phyloP scores from a whole-genome alignment of 2,329 filamentous ascomycete genomes.

The Stylonectria norvegica region DNA sequence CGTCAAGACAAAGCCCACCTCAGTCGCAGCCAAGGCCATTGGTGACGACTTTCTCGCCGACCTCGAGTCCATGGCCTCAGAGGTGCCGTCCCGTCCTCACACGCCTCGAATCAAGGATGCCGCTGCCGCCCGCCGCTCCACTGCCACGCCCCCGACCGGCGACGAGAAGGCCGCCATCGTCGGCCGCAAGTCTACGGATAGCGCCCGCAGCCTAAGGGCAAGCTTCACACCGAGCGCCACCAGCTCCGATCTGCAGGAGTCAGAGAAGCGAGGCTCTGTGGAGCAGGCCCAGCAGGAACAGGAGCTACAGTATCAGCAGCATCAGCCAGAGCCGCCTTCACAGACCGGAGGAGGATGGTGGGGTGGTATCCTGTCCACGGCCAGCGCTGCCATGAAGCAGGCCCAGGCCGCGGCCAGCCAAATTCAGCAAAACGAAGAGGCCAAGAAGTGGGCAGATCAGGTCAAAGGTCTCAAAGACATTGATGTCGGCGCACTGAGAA shows the following conservation, averaged over 20 bases:
- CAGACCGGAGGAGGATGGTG: slow-evolving; percentile 72
- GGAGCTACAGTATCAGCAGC: slow-evolving; percentile 19
- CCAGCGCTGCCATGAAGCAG: slow-evolving; percentile 82
- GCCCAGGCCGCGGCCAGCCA: slow-evolving; percentile 92
- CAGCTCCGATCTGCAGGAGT: slow-evolving; percentile 58
- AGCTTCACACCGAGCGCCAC: slow-evolving; percentile 68
- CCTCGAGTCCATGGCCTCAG: slow-evolving; percentile 67
- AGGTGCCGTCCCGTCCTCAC: slow-evolving; percentile 71
- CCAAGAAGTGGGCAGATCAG: slow-evolving; percentile 92
- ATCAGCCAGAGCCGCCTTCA: slow-evolving; percentile 26
- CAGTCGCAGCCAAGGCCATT: slow-evolving; percentile 47
- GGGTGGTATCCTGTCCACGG: slow-evolving; percentile 80
- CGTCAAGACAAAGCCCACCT: slow-evolving; percentile 45
- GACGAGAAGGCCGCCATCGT: slow-evolving; percentile 57
- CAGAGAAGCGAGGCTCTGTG: slow-evolving; percentile 48
- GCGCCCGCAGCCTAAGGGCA: slow-evolving; percentile 65
- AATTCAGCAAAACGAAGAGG: slow-evolving; percentile 94
- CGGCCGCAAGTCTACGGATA: slow-evolving; percentile 73
- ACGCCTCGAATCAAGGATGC: slow-evolving; percentile 70
- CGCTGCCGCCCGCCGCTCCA: slow-evolving; percentile 40
- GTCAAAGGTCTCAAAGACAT: slow-evolving; percentile 61
- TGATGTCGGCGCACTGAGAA: slow-evolving; percentile 73
- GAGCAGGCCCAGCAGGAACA: slow-evolving; percentile 40
- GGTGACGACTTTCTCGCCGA: slow-evolving; percentile 78
- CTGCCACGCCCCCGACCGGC: slow-evolving; percentile 51